phyloP scores from a whole-genome alignment of 164 flowering plant genomes.

The Amborella trichopoda region DNA sequence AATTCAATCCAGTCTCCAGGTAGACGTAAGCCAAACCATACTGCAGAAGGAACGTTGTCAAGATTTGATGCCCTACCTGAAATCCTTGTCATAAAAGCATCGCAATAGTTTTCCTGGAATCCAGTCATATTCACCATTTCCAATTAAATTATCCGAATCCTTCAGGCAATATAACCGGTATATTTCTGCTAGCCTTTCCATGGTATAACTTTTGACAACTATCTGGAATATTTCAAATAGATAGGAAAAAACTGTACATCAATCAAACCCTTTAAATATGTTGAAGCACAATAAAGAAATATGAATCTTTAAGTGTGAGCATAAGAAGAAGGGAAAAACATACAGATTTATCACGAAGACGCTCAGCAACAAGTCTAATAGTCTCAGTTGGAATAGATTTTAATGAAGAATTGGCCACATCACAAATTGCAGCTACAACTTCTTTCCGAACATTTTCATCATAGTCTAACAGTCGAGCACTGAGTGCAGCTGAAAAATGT shows the following conservation, averaged over 20 bases:
- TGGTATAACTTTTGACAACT: conserved; percentile 71
- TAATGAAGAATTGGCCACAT: conserved; percentile 44
- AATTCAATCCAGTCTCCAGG: no score
- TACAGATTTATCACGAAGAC: conserved; percentile 97
- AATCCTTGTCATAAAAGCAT: conserved; percentile 90
- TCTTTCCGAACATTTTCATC: conserved; percentile 91
- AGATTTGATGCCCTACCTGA: conserved; percentile 39
- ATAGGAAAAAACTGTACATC: conserved; percentile 1
- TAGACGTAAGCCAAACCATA: no score
- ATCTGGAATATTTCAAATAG: conserved; percentile 31
- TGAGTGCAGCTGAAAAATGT: conserved; percentile 59
- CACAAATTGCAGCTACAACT: conserved; percentile 81
- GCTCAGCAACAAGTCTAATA: conserved; percentile 70
- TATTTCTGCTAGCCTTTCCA: conserved; percentile 89
- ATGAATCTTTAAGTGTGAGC: not conserved
- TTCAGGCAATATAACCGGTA: conserved; percentile 40
- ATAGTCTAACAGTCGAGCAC: conserved; percentile 86
- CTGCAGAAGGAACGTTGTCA: no score
- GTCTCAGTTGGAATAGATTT: conserved; percentile 60
- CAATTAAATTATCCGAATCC: conserved; percentile 26
- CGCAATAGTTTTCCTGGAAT: conserved; percentile 89
- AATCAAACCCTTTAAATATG: not conserved
- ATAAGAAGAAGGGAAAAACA: not conserved
- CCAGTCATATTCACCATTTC: conserved; percentile 60
- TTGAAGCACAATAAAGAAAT: not conserved